Percentiles rank a stretch among this genome's conserved stretches.
Conservation (phyloP, 768 basidiomycete genomes). For the Auricularia heimuer region DNA sequence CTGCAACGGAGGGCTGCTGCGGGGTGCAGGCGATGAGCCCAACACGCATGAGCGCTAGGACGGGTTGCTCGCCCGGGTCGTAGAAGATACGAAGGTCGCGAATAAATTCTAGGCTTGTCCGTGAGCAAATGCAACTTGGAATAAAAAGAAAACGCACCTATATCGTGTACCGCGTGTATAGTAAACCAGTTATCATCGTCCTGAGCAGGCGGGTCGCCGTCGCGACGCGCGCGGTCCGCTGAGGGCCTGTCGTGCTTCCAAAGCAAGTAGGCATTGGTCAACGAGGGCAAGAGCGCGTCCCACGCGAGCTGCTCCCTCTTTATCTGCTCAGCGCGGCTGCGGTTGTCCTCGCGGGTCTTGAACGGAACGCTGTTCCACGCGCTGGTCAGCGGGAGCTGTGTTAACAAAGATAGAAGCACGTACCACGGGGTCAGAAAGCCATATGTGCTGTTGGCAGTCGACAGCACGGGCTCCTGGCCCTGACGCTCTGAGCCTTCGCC, state of each 20-base stretch:
- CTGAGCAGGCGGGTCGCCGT: too few species aligned
- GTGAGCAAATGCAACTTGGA: too few species aligned
- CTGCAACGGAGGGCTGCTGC: background rate
- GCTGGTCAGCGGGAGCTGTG: background rate
- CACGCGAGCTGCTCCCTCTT: background rate
- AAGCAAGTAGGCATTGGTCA: conserved; percentile 55
- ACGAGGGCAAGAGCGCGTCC: conserved; percentile 53
- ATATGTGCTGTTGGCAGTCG: background rate
- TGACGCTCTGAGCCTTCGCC: too few species aligned
- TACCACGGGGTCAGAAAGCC: background rate
- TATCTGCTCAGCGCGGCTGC: background rate
- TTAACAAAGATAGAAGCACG: background rate
- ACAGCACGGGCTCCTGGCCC: too few species aligned
- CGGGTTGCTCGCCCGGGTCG: background rate
- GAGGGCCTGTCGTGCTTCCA: background rate
- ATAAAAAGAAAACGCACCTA: too few species aligned
- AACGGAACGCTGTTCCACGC: background rate
- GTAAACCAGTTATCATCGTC: too few species aligned
- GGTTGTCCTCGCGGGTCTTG: background rate
- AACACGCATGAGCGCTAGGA: background rate
- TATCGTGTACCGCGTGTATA: too few species aligned
- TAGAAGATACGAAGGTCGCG: too few species aligned
- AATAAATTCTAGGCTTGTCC: background rate
- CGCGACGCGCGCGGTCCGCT: too few species aligned
- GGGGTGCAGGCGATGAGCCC: background rate